Evolutionary conservation across 2,329 filamentous ascomycete genomes (phyloP).

Genomic region (Dothidotthia symphoricarpi): DNA sequence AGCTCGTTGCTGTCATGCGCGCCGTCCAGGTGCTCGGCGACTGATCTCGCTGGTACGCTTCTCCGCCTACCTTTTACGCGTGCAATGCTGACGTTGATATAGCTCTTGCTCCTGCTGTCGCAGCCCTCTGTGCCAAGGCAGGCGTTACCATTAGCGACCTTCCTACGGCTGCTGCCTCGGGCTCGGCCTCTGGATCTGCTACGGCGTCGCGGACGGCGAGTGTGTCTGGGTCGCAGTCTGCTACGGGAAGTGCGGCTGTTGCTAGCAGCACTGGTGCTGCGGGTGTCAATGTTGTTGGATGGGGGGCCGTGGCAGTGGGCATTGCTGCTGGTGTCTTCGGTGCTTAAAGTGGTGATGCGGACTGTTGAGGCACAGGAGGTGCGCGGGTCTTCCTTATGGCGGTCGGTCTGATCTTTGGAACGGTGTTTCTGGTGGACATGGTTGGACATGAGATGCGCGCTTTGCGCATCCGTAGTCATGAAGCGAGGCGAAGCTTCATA

Average conservation of each 20-base stretch:
- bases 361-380: too few relatives aligned
- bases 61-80: neutral
- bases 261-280: constrained; percentile 19
- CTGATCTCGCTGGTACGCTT: constrained; percentile 42
- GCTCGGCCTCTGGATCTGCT: constrained; percentile 7
- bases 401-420: too few relatives aligned
- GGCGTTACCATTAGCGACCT: constrained; percentile 26
- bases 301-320: constrained; percentile 27
- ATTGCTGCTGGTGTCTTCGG: constrained; percentile 21
- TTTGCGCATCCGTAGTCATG: neutral
- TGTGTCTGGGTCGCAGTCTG: constrained; percentile 1
- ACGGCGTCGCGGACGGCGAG: constrained; percentile 4
- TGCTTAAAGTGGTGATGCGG: neutral
- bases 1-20: constrained; percentile 44
- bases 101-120: constrained; percentile 24
- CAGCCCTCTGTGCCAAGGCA: constrained; percentile 28
- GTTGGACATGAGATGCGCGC: too few relatives aligned
- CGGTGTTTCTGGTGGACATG: too few relatives aligned
- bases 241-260: neutral
- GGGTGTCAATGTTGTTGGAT: constrained; percentile 16
- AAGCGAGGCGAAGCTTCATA: neutral
- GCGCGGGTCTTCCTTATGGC: too few relatives aligned
- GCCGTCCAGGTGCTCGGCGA: constrained; percentile 37
- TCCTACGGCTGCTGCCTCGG: constrained; percentile 14
- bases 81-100: neutral